Evolutionary conservation across 1,284 basidiomycete species (phyloP), one percentile per base, ranked within the genome.

Genomic region (Moesziomyces globuligerus): DNA sequence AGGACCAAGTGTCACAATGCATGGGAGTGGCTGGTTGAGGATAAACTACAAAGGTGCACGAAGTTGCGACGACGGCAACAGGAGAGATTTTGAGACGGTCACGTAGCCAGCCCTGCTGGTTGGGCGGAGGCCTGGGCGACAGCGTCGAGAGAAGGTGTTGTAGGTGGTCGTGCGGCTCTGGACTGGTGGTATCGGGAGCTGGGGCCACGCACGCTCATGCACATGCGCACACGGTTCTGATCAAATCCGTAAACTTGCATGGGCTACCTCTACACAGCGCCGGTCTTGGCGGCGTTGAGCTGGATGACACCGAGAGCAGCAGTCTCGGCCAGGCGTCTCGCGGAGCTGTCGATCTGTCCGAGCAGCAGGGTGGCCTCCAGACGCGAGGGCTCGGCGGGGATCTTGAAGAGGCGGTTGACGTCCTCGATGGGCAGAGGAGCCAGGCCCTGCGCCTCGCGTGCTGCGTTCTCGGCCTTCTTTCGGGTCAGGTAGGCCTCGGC

Each of bases 371-470:
- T 87, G 82, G 92, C 91, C 82, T 97, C 94, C 78, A 98, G 84
- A 68, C 95, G 87, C 80, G 88, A 92, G 28, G 94, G 94, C 83
- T 98, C 95, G 48, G 89, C 85, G 7, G 92, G 91, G 44, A 94
- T 91, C 85, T 91, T 93, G 86, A 93, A 94, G 29, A 81, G 45
- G 23, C 67, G 70, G 61, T 66, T 72, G 54, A 79, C 70, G 42
- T 81, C 80, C 66, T 78, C 76, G 49, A 80, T 52, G 20, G 83
- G 93, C 24, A 97, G 86, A 58, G 94, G 91, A 34, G 89, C 87
- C 57, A 96, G 85, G 9, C 94, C 94, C 78, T 94, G 91, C 46
- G 89, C 89, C 67, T 90, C 87, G 55, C 95, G 88, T 58, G 86
- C 85, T 21, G 87, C 88, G 81, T 94, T 97, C 84, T 98, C 95